Evolutionary conservation across 345 rosid genomes (phyloP).

Genomic region (Trapa incisa): DNA sequence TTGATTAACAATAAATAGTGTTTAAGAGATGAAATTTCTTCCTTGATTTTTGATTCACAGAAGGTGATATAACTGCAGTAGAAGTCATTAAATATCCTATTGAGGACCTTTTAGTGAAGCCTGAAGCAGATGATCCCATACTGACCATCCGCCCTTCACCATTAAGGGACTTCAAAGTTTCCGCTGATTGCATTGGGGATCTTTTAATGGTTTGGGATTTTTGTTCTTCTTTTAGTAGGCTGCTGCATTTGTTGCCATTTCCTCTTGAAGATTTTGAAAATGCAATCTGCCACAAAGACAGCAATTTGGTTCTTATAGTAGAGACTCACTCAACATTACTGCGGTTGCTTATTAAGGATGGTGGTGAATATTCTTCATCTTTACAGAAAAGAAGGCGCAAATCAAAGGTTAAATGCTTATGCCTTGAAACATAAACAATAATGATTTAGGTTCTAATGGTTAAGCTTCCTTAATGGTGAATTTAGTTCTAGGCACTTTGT

Average conservation of each 20-base stretch:
- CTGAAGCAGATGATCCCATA: conserved; percentile 53
- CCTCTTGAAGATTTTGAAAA: conserved; percentile 88
- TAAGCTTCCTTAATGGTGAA: not conserved
- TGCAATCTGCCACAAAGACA: conserved; percentile 62
- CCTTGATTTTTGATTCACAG: conserved; percentile 27
- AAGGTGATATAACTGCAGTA: conserved; percentile 21
- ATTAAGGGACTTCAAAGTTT: conserved; percentile 63
- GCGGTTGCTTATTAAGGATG: conserved; percentile 46
- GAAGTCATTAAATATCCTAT: conserved; percentile 71
- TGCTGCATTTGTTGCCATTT: conserved; percentile 61
- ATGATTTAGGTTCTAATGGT: not conserved
- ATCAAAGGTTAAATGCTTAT: conserved; percentile 35
- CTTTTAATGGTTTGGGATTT: conserved; percentile 96
- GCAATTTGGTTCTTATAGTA: conserved; percentile 55
- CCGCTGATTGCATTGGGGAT: conserved; percentile 69
- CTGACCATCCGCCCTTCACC: conserved; percentile 66
- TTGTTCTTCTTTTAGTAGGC: conserved; percentile 69
- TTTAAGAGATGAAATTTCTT: not conserved
- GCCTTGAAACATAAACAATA: not conserved
- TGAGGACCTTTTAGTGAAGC: conserved; percentile 72
- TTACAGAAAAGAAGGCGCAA: conserved; percentile 43
- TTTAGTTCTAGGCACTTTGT: not conserved
- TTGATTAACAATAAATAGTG: not conserved
- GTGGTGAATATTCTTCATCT: conserved; percentile 29
- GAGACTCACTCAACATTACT: conserved; percentile 82